Evolutionary conservation across 163 green algal genomes (phyloP), one percentile per base, ranked within the genome.

Genomic region (Volvox carteri): DNA sequence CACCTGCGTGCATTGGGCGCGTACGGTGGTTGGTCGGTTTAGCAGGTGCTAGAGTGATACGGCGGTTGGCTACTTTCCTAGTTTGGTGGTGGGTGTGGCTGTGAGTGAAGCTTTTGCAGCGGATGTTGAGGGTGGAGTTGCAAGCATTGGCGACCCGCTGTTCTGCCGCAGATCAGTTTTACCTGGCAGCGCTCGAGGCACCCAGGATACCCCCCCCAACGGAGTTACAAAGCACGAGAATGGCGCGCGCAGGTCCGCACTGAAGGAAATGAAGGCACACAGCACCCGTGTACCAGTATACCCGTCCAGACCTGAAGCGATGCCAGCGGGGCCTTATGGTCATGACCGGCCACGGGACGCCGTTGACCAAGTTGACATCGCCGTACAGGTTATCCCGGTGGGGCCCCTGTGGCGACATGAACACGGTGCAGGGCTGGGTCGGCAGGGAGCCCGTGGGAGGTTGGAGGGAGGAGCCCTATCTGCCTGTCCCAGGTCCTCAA

Each of bases 331-430:
- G 50, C 35, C 62, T 30, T 2, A 77, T 11, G 39, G 48, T 67
- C 41, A 33, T 30, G 25, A 84, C 37, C 52, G 52, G 56, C 68
- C 72, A 81, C 23, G 46, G 58, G 39, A 70, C 33, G 39, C 70
- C 56, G 44, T 86, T 86, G 56, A 86, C 78, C 6, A 60, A 6
- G 80, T 87, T 87, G n/a, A 87, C 46, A 37, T 87, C 80, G 30
- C 80, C 80, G 62, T 87, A 87, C 42, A 87, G 60, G 80, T 50
- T 79, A n/a, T 87, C 39, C 18, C 41, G 4, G 62, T 87, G 80
- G 44, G 62, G 23, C 25, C 39, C 78, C 58, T 76, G 52, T 48
- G n/a, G n/a, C n/a, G n/a, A n/a, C n/a, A n/a, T n/a, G n/a, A n/a
- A n/a, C n/a, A n/a, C n/a, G n/a, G n/a, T n/a, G n/a, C n/a, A n/a